Evolutionary conservation across 345 rosid genomes (phyloP).

Genomic region (Aquilaria sinensis): DNA sequence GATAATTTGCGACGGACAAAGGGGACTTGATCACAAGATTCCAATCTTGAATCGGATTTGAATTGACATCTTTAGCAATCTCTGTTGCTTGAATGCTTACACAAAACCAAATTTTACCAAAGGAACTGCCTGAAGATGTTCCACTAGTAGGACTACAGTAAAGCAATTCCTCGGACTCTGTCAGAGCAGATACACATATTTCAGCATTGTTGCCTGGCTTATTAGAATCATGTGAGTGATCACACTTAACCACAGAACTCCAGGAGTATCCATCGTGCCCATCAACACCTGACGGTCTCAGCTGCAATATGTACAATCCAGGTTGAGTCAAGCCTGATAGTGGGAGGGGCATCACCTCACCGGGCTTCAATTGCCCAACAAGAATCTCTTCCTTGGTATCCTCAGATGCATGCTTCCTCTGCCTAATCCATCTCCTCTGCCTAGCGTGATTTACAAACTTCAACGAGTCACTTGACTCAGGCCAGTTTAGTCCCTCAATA

Average conservation of each 20-base stretch:
- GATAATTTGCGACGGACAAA: constrained; percentile 65
- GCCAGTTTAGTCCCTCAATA: constrained; percentile 52
- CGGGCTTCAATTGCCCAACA: constrained; percentile 65
- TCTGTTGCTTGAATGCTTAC: constrained; percentile 66
- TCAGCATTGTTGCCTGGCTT: constrained; percentile 36
- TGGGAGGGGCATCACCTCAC: constrained; percentile 70
- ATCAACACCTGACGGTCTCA: constrained; percentile 49
- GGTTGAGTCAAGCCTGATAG: constrained; percentile 54
- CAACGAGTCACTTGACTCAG: constrained; percentile 35
- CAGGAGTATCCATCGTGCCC: constrained; percentile 58
- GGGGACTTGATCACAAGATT: constrained; percentile 78
- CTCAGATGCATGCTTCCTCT: constrained; percentile 28
- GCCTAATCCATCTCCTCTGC: constrained; percentile 67
- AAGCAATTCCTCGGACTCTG: constrained; percentile 62
- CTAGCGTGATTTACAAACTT: constrained; percentile 42
- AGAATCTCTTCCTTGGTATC: constrained; percentile 36
- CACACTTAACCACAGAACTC: constrained; percentile 65
- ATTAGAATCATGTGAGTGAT: constrained; percentile 24
- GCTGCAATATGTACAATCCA: constrained; percentile 49
- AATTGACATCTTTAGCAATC: constrained; percentile 72
- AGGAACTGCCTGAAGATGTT: constrained; percentile 48
- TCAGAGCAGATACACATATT: constrained; percentile 62
- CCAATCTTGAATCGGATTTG: constrained; percentile 91
- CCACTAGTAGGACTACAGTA: constrained; percentile 57
- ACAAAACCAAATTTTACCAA: constrained; percentile 69